Conservation (phyloP, 2,329 filamentous ascomycete species). For the Kalmusia sp. region DNA sequence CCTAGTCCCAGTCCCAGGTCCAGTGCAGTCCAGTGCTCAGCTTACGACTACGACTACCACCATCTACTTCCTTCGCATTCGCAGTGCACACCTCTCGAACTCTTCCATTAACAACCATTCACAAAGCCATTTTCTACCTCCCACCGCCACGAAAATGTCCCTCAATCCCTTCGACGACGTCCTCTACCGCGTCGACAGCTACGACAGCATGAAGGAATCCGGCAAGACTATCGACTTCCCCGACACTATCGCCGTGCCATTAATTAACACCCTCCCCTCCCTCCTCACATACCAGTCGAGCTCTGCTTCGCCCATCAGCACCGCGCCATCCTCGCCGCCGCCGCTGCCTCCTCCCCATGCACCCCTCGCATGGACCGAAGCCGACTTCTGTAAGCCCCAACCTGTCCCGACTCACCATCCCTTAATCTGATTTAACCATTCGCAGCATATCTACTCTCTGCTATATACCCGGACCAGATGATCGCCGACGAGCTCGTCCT, state of each 20-base stretch:
- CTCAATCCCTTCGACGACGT: conserved; percentile 18
- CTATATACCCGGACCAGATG: conserved; percentile 20
- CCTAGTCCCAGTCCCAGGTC: no score
- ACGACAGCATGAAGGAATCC: neutral
- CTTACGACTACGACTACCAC: neutral
- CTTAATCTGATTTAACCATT: conserved; percentile 6
- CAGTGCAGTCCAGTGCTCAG: neutral
- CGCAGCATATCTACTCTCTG: conserved; percentile 26
- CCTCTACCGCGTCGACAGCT: neutral
- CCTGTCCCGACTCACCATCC: neutral
- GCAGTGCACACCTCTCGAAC: neutral
- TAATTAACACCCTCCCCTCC: conserved; percentile 7
- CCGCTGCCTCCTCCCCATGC: neutral
- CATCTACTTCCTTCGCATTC: neutral
- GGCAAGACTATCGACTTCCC: conserved; percentile 8
- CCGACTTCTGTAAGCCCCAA: conserved; percentile 20
- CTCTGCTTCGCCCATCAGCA: conserved; percentile 2
- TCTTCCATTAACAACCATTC: neutral
- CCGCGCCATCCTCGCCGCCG: neutral
- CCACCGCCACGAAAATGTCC: conserved; percentile 3
- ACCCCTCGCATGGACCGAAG: conserved; percentile 23
- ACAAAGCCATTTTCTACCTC: conserved; percentile 8
- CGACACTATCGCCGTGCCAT: conserved; percentile 13
- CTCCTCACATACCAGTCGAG: neutral
- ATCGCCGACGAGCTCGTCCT: conserved; percentile 16